These are phyloP conservation scores for Mediolabrus comicus DNA, from an alignment of 108 stramenopile species.

Conservation along the genomic window DNA sequence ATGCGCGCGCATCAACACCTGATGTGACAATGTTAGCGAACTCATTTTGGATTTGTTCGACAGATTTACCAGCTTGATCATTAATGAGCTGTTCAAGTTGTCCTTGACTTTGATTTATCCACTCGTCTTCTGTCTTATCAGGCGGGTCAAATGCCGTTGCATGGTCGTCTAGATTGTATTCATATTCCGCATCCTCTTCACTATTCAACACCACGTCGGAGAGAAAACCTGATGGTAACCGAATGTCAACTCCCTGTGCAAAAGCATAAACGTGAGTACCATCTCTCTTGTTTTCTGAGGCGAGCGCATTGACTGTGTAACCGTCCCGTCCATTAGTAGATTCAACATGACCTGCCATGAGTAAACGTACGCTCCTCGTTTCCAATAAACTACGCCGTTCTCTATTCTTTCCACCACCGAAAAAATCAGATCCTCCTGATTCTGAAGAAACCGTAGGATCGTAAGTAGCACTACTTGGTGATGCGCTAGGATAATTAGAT, in stretches of 20 bases:
- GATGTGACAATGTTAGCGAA: conserved; percentile 29
- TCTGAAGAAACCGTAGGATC: not conserved
- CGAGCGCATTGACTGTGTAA: conserved; percentile 26
- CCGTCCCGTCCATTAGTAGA: conserved; percentile 4
- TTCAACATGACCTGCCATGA: conserved; percentile 46
- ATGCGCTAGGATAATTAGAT: not conserved
- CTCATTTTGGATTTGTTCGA: not conserved
- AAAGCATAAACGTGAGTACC: conserved; percentile 34
- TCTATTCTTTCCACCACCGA: not conserved
- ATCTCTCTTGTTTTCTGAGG: conserved; percentile 10
- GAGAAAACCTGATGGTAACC: conserved; percentile 24
- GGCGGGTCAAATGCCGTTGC: not conserved
- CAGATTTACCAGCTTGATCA: conserved; percentile 6
- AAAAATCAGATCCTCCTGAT: not conserved
- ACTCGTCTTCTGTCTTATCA: too few relatives aligned
- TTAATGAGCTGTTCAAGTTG: conserved; percentile 1
- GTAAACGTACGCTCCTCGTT: conserved; percentile 35
- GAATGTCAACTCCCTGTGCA: conserved; percentile 43
- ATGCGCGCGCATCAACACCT: conserved; percentile 32
- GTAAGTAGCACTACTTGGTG: not conserved
- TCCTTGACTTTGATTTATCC: conserved; percentile 2
- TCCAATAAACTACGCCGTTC: not conserved
- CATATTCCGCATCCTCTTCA: not conserved
- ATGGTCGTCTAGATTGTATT: conserved; percentile 17
- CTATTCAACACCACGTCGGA: not conserved